Conservation (phyloP, 2,329 filamentous ascomycete species). For the Fusarium tuaranense region DNA sequence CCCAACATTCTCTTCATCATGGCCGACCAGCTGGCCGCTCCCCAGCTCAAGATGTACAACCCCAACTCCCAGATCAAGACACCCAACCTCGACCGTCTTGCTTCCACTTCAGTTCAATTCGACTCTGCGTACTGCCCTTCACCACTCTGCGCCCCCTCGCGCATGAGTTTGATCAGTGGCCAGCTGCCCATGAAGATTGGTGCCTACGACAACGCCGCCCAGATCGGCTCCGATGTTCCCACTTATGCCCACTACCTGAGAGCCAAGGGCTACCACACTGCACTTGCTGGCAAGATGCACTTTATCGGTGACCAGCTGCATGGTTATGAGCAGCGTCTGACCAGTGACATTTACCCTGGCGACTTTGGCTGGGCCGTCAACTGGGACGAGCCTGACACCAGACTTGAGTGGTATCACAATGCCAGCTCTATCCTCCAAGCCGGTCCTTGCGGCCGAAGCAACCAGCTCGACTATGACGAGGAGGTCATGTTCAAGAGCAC, state of each 20-base stretch:
- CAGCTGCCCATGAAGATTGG: slow-evolving; percentile 92
- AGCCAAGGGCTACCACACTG: slow-evolving; percentile 87
- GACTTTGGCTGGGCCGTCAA: slow-evolving; percentile 96
- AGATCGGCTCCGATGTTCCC: slow-evolving; percentile 84
- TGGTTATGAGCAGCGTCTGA: slow-evolving; percentile 91
- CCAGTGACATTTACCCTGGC: slow-evolving; percentile 94
- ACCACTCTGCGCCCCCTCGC: slow-evolving; percentile 89
- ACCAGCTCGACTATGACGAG: slow-evolving; percentile 96
- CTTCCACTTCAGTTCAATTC: slow-evolving; percentile 86
- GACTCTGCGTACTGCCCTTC: slow-evolving; percentile 95
- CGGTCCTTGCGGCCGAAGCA: slow-evolving; percentile 88
- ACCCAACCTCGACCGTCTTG: slow-evolving; percentile 86
- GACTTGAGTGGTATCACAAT: slow-evolving; percentile 97
- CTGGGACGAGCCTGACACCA: slow-evolving; percentile 89
- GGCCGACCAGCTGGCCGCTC: slow-evolving; percentile 94
- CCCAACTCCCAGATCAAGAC: slow-evolving; percentile 90
- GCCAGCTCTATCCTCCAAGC: slow-evolving; percentile 93
- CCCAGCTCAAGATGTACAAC: slow-evolving; percentile 93
- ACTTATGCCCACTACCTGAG: slow-evolving; percentile 95
- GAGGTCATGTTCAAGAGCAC: slow-evolving; percentile 93
- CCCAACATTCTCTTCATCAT: slow-evolving; percentile 81
- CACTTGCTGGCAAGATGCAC: slow-evolving; percentile 96
- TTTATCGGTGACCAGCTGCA: slow-evolving; percentile 96
- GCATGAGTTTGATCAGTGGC: slow-evolving; percentile 94
- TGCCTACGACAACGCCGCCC: slow-evolving; percentile 90